Percentiles rank a stretch among this genome's conserved stretches.
Conservation (phyloP, 2,329 filamentous ascomycete genomes). For the Aspergillaceae sp. region DNA sequence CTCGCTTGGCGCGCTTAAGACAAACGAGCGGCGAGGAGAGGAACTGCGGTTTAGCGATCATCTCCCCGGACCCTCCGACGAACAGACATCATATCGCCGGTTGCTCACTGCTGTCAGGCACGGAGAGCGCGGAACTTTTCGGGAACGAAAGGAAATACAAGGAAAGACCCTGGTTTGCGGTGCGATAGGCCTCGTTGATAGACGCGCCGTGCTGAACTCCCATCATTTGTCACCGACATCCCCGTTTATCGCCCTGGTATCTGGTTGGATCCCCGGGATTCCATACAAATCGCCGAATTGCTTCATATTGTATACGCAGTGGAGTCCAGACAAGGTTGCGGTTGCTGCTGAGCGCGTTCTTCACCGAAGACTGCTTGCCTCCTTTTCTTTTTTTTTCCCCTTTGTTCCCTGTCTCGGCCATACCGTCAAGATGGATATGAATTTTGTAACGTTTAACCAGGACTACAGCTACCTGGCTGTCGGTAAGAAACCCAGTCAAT, state of each 20-base stretch:
- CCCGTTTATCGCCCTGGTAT: too few relatives aligned
- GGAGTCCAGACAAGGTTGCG: too few relatives aligned
- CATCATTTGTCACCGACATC: too few relatives aligned
- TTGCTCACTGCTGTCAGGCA: too few relatives aligned
- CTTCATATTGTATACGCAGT: too few relatives aligned
- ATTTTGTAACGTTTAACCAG: slow-evolving; percentile 99
- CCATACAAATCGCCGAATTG: too few relatives aligned
- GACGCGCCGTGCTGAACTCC: too few relatives aligned
- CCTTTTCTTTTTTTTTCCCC: neutral
- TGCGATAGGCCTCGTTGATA: too few relatives aligned
- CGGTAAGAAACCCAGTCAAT: slow-evolving; percentile 47
- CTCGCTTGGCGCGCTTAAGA: slow-evolving; percentile 22
- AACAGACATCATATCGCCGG: neutral
- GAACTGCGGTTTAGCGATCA: slow-evolving; percentile 12
- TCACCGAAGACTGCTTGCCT: neutral
- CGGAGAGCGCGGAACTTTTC: too few relatives aligned
- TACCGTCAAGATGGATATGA: slow-evolving; percentile 60
- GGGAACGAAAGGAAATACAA: too few relatives aligned
- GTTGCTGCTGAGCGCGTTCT: neutral
- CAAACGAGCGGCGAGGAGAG: slow-evolving; percentile 9
- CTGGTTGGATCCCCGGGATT: too few relatives aligned
- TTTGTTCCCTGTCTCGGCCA: neutral
- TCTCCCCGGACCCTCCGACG: slow-evolving; percentile 10
- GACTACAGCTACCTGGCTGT: slow-evolving; percentile 96
- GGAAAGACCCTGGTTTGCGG: too few relatives aligned